Evolutionary conservation across 2,329 filamentous ascomycete genomes (phyloP), one percentile per base, ranked within the genome.

Genomic region (Colletotrichum sp.): DNA sequence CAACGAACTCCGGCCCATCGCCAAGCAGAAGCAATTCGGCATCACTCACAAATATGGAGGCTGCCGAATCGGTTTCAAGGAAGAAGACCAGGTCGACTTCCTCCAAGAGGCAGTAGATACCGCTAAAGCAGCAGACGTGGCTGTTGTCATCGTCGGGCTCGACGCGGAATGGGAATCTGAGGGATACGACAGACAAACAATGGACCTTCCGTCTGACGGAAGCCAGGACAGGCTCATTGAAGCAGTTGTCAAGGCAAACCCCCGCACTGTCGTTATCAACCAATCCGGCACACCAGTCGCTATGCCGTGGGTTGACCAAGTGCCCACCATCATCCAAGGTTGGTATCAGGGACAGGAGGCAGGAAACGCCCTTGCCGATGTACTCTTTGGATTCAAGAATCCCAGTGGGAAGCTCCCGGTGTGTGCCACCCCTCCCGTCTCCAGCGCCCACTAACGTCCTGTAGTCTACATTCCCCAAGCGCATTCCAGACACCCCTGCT

Each of bases 151-250:
- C 65, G 90, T 94, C 12, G 93, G 93, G 2, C 87, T 95, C 1
- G 93, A 95, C 81, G 91, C 91, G 8, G 93, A 95, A 81, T 95
- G 93, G 93, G 93, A 95, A 81, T 94, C 93, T 3, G 93, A 95
- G 82, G 93, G 93, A 2, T 94, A 94, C 75, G 93, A 94, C 80
- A 89, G 93, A 63, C 94, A 94, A 81, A 94, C 94, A 79, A 88
- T 95, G 77, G 94, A 93, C 19, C 85, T 95, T 5, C 95, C 94
- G 88, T 87, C 82, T 1, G 81, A 85, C n/a, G 84, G 91, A 68
- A 89, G 90, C 74, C 85, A 93, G 79, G 92, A 94, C 80, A 88
- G 89, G 48, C 88, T 95, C 6, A 88, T 94, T 71, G 87, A 91
- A 65, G 91, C 91, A 2, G 88, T 94, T 1, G 85, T 92, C 22